A percentile compares a stretch with the other conserved stretches of the same genome.
These are phyloP conservation scores for Puccinia novopanici DNA, from an alignment of 1,284 basidiomycete genomes.

Conservation along the genomic window DNA sequence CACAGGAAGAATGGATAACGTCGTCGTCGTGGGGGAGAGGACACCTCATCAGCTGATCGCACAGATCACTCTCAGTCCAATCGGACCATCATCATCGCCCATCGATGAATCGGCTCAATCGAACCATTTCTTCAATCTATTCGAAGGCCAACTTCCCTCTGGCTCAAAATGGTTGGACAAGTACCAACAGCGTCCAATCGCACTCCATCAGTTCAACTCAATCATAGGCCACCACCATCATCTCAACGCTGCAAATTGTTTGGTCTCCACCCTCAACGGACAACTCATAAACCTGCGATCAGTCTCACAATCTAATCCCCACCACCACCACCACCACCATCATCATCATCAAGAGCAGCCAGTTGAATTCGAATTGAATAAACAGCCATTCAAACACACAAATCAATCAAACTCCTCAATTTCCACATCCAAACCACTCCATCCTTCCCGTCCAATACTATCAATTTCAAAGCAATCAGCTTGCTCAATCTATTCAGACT, in stretches of 20 bases:
- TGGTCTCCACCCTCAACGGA: constrained; percentile 16
- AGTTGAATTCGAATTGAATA: neutral
- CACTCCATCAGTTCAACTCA: constrained; percentile 25
- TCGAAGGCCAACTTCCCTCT: constrained; percentile 1
- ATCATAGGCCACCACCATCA: neutral
- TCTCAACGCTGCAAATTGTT: neutral
- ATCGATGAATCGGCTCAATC: constrained; percentile 20
- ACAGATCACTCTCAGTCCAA: neutral
- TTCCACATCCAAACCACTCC: constrained; percentile 19
- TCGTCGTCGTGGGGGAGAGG: neutral
- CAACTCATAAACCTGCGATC: constrained; percentile 17
- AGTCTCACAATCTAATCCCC: neutral
- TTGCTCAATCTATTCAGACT: constrained; percentile 17
- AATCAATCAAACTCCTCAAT: constrained; percentile 11
- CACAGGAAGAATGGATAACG: neutral
- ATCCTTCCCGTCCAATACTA: neutral
- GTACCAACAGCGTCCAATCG: neutral
- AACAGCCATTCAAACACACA: neutral
- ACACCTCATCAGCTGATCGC: neutral
- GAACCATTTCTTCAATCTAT: neutral
- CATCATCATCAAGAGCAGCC: constrained; percentile 34
- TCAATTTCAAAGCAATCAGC: neutral
- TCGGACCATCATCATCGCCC: neutral
- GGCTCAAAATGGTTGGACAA: constrained; percentile 2
- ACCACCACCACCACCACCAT: constrained; percentile 19